Percentiles rank a stretch among this genome's conserved stretches.
These are phyloP conservation scores for Trichoderma guizhouense DNA, from an alignment of 2,329 filamentous ascomycete genomes.

Conservation along the genomic window DNA sequence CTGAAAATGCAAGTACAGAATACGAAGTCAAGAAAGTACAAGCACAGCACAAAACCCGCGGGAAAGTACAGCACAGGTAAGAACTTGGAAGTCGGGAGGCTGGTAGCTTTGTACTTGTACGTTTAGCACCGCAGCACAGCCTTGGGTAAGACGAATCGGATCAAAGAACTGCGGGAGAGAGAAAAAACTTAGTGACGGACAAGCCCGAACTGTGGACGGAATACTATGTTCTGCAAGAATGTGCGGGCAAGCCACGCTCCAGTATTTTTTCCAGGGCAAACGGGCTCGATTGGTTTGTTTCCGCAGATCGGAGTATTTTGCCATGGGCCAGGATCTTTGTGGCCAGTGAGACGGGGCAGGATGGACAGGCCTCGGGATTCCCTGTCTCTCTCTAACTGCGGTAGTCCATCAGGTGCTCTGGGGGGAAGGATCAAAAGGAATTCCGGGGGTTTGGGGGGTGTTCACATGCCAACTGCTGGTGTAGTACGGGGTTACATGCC, in stretches of 20 bases:
- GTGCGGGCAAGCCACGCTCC: not conserved
- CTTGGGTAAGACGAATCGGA: not conserved
- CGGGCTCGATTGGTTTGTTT: not conserved
- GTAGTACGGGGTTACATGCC: not conserved
- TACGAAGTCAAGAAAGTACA: not conserved
- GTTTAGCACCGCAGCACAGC: not conserved
- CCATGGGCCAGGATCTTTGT: not conserved
- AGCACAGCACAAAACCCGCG: not conserved
- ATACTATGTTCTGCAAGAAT: not conserved
- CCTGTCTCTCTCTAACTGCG: not conserved
- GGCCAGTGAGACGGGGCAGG: not conserved
- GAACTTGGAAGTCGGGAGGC: not conserved
- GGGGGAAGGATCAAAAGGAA: not conserved
- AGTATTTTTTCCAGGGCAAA: not conserved
- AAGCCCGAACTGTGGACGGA: not conserved
- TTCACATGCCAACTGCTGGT: not conserved
- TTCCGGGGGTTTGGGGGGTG: not conserved
- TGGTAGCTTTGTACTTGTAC: not conserved
- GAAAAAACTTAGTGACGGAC: not conserved
- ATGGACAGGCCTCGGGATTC: not conserved
- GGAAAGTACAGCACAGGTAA: not conserved
- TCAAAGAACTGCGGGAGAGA: not conserved
- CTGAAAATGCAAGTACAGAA: not conserved
- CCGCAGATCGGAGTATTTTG: not conserved
- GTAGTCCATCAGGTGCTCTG: not conserved